Base-by-base conservation (phyloP, 306 rosid species). In the Cucumis cinereus region DNA sequence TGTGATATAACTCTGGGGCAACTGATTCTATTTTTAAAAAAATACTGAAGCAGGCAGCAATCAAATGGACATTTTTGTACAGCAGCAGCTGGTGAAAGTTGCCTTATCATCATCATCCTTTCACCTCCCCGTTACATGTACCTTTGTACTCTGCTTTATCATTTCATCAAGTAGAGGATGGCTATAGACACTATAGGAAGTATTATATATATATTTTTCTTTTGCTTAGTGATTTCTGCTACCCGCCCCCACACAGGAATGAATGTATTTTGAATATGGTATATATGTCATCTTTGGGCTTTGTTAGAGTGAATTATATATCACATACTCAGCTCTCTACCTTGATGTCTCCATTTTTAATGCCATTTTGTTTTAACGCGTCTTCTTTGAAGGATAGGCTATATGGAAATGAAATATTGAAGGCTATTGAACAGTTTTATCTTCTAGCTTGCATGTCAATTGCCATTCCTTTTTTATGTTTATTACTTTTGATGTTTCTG, bases 51-150 rank as follows among this genome's bases (percentile, higher is more conserved):
- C 76, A 72, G 45, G 57, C 76, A 72, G 43, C 52, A 22, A 22
- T 7, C 57, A 23, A 64, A 63, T 56, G 77, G 78, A 75, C 68
- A 71, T 56, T 76, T 73, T 80, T 90, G 88, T 92, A 85, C 93
- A 90, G 92, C 89, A 72, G 60, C 26, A 72, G 76, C 76, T 72
- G 76, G 60, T 16, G 76, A 72, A 80, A 70, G 85, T 85, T 64
- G 83, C 84, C 87, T 60, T 82, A 7, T 62, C 49, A 17, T 50
- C 55, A 50, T 55, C 60, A 84, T 95, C 92, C 91, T 87, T 88
- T 90, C 91, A 73, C 89, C 91, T 84, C 90, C 79, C 91, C 91
- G 87, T 81, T 85, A 83, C 88, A 86, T 89, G 97, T 93, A 87
- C 88, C 84, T 30, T 30, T 88, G 81, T 79, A 85, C 94, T 88